phyloP scores from a whole-genome alignment of 805 yeast genomes.

The Yarrowia divulgata region DNA sequence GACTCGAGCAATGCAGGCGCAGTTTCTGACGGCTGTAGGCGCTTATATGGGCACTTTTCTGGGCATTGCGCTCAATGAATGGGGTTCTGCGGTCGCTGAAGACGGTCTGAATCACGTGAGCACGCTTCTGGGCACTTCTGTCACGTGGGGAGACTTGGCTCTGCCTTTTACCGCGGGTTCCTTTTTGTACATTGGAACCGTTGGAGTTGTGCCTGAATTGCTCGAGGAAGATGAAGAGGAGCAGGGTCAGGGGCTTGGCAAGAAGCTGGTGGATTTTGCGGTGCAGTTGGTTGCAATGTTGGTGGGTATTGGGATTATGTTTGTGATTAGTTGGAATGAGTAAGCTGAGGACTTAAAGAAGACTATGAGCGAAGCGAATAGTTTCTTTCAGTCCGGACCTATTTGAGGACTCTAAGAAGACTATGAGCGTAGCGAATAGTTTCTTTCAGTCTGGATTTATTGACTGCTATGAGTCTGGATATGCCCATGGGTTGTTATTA shows the following conservation, averaged over 20 bases:
- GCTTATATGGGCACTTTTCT: constrained; percentile 69
- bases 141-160: constrained; percentile 59
- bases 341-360: constrained; percentile 40
- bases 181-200: constrained; percentile 72
- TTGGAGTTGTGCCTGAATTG: constrained; percentile 78
- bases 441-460: neutral
- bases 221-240: constrained; percentile 52
- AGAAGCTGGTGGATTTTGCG: constrained; percentile 53
- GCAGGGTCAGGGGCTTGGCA: constrained; percentile 46
- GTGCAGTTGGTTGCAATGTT: constrained; percentile 59
- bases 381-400: neutral
- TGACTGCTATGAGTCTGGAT: too few species aligned
- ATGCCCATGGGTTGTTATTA: too few species aligned
- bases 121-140: constrained; percentile 58
- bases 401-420: neutral
- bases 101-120: constrained; percentile 36
- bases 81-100: constrained; percentile 44
- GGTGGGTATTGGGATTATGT: constrained; percentile 67
- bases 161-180: constrained; percentile 82
- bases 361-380: neutral
- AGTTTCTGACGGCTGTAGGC: constrained; percentile 69
- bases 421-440: neutral
- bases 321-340: constrained; percentile 58
- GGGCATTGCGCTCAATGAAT: constrained; percentile 64
- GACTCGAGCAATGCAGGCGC: constrained; percentile 70